Percentiles rank a stretch among this genome's conserved stretches.
These are phyloP conservation scores for Phylloporus arenicola DNA, from an alignment of 768 basidiomycete species.

Conservation along the genomic window DNA sequence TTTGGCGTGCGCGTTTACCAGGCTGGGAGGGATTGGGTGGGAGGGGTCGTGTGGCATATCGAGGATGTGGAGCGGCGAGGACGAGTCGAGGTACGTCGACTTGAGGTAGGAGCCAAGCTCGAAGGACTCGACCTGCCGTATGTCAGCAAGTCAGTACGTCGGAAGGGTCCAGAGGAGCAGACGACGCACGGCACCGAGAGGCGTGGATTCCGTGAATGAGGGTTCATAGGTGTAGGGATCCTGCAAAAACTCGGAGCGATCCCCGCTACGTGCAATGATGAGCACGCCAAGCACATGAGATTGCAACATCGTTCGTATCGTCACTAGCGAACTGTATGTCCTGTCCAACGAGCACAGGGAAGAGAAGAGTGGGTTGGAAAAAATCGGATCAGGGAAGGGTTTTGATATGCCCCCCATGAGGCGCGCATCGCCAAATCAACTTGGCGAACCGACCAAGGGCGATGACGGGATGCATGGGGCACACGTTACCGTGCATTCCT, in stretches of 20 bases:
- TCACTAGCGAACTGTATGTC: conserved; percentile 1
- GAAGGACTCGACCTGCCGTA: conserved; percentile 58
- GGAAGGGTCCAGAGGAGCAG: not conserved
- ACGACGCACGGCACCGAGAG: conserved; percentile 61
- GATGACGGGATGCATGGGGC: conserved; percentile 19
- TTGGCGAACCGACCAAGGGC: conserved; percentile 26
- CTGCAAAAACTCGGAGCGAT: conserved; percentile 63
- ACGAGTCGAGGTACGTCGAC: conserved; percentile 58
- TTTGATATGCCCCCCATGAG: conserved; percentile 29
- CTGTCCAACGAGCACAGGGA: conserved; percentile 2
- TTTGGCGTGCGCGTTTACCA: conserved; percentile 74
- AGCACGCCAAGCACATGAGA: conserved; percentile 63
- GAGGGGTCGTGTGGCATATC: conserved; percentile 57
- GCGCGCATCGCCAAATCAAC: conserved; percentile 28
- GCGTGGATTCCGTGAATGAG: conserved; percentile 63
- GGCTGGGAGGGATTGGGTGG: conserved; percentile 56
- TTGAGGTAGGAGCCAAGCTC: conserved; percentile 58
- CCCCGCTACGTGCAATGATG: conserved; percentile 72
- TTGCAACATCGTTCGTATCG: conserved; percentile 16
- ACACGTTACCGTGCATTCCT: conserved; percentile 23
- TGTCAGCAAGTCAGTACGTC: not conserved
- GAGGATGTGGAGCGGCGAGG: conserved; percentile 62
- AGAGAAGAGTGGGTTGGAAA: conserved; percentile 9
- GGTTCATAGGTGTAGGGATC: conserved; percentile 65
- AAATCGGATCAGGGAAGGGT: conserved; percentile 8